These are phyloP conservation scores for Trichoderma simmonsii DNA, from an alignment of 2,329 filamentous ascomycete species.

Conservation along the genomic window DNA sequence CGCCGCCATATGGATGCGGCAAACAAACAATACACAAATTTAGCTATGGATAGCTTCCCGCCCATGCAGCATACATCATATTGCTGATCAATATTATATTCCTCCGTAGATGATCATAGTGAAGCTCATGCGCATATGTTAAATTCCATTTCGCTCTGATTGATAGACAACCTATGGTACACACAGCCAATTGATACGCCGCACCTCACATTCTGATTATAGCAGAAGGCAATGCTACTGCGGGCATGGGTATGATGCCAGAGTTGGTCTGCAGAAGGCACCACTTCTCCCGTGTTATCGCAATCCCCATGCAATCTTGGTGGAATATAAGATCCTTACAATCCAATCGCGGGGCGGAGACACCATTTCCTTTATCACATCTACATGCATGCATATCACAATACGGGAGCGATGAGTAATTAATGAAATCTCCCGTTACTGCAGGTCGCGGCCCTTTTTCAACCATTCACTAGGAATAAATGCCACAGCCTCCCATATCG, in stretches of 20 bases:
- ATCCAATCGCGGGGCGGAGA: constrained; percentile 2
- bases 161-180: too few relatives aligned
- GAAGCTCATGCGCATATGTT: background rate
- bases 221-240: background rate
- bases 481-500: background rate
- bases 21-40: background rate
- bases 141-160: background rate
- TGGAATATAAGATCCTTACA: background rate
- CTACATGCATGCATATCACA: background rate
- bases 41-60: background rate
- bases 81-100: background rate
- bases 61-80: background rate
- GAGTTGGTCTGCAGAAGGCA: background rate
- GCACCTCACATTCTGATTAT: background rate
- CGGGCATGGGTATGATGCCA: background rate
- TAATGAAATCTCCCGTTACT: background rate
- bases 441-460: background rate
- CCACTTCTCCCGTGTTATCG: background rate
- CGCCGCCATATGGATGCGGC: background rate
- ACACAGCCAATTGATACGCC: too few relatives aligned
- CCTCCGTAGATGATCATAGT: background rate
- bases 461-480: background rate
- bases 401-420: constrained; percentile 4
- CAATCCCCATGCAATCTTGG: background rate
- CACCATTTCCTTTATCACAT: background rate